Percentiles rank a stretch among this genome's conserved stretches.
These are phyloP conservation scores for Wickerhamomyces sp. DNA, from an alignment of 1,139 yeast genomes.

Conservation along the genomic window DNA sequence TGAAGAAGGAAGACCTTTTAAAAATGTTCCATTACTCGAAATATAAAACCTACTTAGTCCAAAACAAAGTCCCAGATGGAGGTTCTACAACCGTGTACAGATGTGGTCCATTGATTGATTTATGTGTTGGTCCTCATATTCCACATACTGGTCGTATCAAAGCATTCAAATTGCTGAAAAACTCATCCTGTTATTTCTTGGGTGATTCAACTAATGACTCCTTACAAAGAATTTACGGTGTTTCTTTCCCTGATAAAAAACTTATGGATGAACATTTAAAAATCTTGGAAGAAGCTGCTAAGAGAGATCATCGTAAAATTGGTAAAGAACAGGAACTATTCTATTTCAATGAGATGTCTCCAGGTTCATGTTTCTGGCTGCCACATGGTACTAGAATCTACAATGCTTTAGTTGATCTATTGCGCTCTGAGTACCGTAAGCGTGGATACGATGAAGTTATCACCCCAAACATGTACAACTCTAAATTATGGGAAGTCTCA, in stretches of 20 bases:
- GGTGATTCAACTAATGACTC: slow-evolving; percentile 94
- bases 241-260: slow-evolving; percentile 98
- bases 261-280: slow-evolving; percentile 93
- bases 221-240: slow-evolving; percentile 95
- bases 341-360: slow-evolving; percentile 93
- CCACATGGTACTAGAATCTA: slow-evolving; percentile 98
- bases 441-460: slow-evolving; percentile 97
- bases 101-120: slow-evolving; percentile 96
- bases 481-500: slow-evolving; percentile 94
- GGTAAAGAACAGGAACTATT: slow-evolving; percentile 97
- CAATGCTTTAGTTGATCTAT: slow-evolving; percentile 71
- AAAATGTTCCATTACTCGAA: slow-evolving; percentile 95
- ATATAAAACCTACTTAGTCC: slow-evolving; percentile 86
- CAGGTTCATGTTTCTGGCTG: slow-evolving; percentile 96
- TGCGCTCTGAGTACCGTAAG: slow-evolving; percentile 78
- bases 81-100: slow-evolving; percentile 95
- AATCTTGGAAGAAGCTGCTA: slow-evolving; percentile 94
- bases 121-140: slow-evolving; percentile 97
- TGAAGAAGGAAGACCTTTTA: slow-evolving; percentile 87
- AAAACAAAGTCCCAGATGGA: slow-evolving; percentile 91
- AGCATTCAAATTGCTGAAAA: slow-evolving; percentile 90
- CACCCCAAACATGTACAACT: slow-evolving; percentile 95
- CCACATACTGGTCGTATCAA: slow-evolving; percentile 97
- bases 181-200: slow-evolving; percentile 93
- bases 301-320: slow-evolving; percentile 95